These are phyloP conservation scores for Tripidium arundinaceum DNA, from an alignment of 202 grass and related monocot genomes.

Conservation along the genomic window DNA sequence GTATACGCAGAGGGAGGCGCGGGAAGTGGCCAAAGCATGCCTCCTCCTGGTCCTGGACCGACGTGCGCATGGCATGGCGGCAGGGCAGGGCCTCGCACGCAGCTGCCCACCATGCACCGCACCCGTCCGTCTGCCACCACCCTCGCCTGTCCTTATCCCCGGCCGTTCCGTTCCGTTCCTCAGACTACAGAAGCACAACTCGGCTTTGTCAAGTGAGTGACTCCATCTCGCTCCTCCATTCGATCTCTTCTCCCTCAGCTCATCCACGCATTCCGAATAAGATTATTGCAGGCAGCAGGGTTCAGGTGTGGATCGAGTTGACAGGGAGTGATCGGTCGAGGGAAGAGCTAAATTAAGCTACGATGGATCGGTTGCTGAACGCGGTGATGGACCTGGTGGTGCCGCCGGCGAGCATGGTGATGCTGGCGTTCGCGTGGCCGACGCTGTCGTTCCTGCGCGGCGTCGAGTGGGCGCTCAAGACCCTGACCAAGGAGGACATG, in stretches of 20 bases:
- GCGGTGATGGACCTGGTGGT: conserved; percentile 65
- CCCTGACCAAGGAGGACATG: conserved; percentile 62
- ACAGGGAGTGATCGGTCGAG: too few relatives aligned
- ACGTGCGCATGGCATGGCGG: conserved; percentile 6
- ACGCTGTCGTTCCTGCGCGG: conserved; percentile 65
- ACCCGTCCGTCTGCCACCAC: neutral
- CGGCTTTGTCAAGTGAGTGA: neutral
- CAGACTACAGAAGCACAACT: neutral
- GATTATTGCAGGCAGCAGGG: too few relatives aligned
- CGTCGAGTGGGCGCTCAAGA: conserved; percentile 58
- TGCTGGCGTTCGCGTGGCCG: conserved; percentile 89
- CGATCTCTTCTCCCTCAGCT: neutral
- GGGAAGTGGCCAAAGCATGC: conserved; percentile 25
- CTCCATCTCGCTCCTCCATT: too few relatives aligned
- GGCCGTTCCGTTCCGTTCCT: neutral
- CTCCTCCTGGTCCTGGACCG: neutral
- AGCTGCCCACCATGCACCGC: too few relatives aligned
- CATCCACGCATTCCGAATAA: neutral
- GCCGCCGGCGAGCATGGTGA: conserved; percentile 90
- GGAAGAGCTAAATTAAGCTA: too few relatives aligned
- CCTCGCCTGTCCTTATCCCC: conserved; percentile 13
- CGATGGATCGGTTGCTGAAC: conserved; percentile 40
- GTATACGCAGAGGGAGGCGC: too few relatives aligned
- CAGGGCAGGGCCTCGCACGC: neutral
- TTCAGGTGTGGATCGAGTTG: too few relatives aligned